Evolutionary conservation across 768 basidiomycete species (phyloP).

Genomic region (Pleurotus pulmonarius): DNA sequence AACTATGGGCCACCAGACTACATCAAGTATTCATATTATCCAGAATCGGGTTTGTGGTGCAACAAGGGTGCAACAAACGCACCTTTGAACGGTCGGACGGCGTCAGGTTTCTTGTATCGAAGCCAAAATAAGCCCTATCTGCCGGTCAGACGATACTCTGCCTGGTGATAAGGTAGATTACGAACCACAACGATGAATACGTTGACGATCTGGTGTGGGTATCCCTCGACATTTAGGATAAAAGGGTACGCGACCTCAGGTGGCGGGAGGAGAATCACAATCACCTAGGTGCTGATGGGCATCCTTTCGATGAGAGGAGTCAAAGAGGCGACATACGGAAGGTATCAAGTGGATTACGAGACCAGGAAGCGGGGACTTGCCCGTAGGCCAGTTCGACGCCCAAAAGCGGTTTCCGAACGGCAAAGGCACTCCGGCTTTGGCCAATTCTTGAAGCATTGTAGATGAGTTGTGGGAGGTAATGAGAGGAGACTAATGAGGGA

Average conservation of each 20-base stretch:
- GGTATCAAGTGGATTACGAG: constrained; percentile 54
- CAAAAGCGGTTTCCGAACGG: constrained; percentile 57
- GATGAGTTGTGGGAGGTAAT: not conserved
- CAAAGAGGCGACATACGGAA: constrained; percentile 29
- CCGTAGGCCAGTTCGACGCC: constrained; percentile 62
- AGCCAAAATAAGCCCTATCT: constrained; percentile 52
- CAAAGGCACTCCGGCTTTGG: constrained; percentile 60
- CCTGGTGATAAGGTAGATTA: not conserved
- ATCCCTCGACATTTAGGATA: constrained; percentile 53
- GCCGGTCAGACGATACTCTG: not conserved
- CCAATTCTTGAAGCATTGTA: constrained; percentile 37
- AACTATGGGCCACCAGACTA: constrained; percentile 55
- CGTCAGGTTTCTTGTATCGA: constrained; percentile 44
- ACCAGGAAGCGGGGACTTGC: constrained; percentile 52
- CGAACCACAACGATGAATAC: constrained; percentile 54
- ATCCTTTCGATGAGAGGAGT: not conserved
- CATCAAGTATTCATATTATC: not conserved
- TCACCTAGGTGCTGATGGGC: constrained; percentile 23
- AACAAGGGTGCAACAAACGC: not conserved
- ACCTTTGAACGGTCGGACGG: constrained; percentile 52
- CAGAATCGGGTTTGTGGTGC: too few species aligned
- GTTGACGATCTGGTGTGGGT: constrained; percentile 53
- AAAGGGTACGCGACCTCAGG: constrained; percentile 53
- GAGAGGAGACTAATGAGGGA: not conserved
- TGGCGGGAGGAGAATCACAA: constrained; percentile 54